These are phyloP conservation scores for Kitagawia praeruptora DNA, from an alignment of 129 eudicot genomes.

Conservation along the genomic window DNA sequence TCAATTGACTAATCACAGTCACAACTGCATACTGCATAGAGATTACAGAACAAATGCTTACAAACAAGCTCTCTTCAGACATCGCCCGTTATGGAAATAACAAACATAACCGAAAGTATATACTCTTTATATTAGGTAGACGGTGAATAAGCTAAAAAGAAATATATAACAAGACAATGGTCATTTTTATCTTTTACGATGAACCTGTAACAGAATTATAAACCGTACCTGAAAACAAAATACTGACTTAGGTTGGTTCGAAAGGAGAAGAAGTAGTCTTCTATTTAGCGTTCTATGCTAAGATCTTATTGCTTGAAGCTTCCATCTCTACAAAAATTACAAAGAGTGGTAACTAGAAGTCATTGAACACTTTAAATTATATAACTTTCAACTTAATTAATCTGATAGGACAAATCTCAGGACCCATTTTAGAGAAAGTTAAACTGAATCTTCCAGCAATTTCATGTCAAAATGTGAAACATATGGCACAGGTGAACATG, in stretches of 20 bases:
- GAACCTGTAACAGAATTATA: not conserved
- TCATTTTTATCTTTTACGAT: not conserved
- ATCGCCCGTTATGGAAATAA: not conserved
- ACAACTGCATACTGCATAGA: not conserved
- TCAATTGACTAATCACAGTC: not conserved
- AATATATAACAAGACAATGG: not conserved
- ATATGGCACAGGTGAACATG: not conserved
- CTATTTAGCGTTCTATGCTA: conserved; percentile 24
- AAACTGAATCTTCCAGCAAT: not conserved
- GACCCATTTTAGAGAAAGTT: not conserved
- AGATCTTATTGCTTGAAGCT: conserved; percentile 22
- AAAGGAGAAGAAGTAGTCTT: not conserved
- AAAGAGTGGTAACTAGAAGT: not conserved
- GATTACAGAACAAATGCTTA: not conserved
- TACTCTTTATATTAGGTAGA: not conserved
- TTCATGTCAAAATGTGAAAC: not conserved
- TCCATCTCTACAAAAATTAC: conserved; percentile 19
- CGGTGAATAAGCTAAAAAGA: not conserved
- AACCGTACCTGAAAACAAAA: not conserved
- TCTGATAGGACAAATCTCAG: not conserved
- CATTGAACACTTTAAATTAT: not conserved
- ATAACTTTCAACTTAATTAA: not conserved
- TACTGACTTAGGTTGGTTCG: not conserved
- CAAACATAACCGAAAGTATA: not conserved
- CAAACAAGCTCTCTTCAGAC: not conserved